Evolutionary conservation across 2,329 filamentous ascomycete genomes (phyloP).

Genomic region (Aspergillus hiratsukae): DNA sequence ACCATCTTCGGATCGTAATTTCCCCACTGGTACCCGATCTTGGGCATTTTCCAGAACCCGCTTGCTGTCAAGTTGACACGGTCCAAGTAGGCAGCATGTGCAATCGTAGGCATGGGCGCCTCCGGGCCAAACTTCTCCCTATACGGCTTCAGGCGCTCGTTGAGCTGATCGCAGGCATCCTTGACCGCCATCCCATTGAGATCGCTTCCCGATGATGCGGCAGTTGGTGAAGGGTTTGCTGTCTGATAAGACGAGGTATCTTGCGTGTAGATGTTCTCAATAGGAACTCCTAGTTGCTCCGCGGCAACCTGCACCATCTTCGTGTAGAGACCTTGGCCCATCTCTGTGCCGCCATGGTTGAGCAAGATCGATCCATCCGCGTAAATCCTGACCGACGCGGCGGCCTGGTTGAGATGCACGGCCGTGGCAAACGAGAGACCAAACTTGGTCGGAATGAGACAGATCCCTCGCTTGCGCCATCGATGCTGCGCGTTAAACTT

Average conservation of each 20-base stretch:
- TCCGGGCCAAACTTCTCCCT: slow-evolving; percentile 66
- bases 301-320: slow-evolving; percentile 97
- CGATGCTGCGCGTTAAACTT: slow-evolving; percentile 82
- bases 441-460: slow-evolving; percentile 92
- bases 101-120: slow-evolving; percentile 82
- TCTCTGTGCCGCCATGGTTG: slow-evolving; percentile 93
- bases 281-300: slow-evolving; percentile 76
- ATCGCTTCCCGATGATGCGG: slow-evolving; percentile 89
- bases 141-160: slow-evolving; percentile 80
- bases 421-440: slow-evolving; percentile 91
- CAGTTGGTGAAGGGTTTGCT: slow-evolving; percentile 87
- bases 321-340: slow-evolving; percentile 95
- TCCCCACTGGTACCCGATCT: slow-evolving; percentile 93
- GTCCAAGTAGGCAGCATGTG: slow-evolving; percentile 90
- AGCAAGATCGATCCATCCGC: slow-evolving; percentile 91
- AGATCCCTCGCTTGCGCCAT: slow-evolving; percentile 89
- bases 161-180: slow-evolving; percentile 88
- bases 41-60: slow-evolving; percentile 94
- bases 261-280: slow-evolving; percentile 81
- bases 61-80: slow-evolving; percentile 95
- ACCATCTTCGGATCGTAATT: slow-evolving; percentile 55
- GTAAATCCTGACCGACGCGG: slow-evolving; percentile 92
- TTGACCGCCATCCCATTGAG: slow-evolving; percentile 93
- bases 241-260: slow-evolving; percentile 96
- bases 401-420: slow-evolving; percentile 92